These are phyloP conservation scores for Brassica rapa DNA, from an alignment of 345 rosid species.

Conservation along the genomic window DNA sequence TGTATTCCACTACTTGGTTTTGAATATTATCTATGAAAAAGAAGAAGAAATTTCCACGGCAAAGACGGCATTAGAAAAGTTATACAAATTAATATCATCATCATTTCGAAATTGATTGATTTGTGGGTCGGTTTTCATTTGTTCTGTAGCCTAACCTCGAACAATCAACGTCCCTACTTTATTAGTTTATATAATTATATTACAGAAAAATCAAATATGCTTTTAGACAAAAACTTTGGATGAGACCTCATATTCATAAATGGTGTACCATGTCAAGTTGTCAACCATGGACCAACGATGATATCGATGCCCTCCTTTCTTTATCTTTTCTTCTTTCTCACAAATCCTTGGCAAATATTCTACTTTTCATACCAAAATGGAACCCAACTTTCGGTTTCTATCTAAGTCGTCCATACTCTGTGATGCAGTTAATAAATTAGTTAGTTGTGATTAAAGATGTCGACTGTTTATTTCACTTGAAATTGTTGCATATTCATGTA, in stretches of 20 bases:
- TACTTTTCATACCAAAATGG: slow-evolving; percentile 30
- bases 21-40: neutral
- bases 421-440: neutral
- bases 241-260: slow-evolving; percentile 31
- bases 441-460: slow-evolving; percentile 4
- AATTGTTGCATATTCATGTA: slow-evolving; percentile 12
- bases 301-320: slow-evolving; percentile 12
- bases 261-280: slow-evolving; percentile 41
- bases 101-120: slow-evolving; percentile 33
- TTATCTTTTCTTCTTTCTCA: slow-evolving; percentile 19
- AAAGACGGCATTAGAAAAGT: neutral
- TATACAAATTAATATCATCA: slow-evolving; percentile 19
- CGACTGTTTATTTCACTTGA: slow-evolving; percentile 9
- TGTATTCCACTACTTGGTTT: slow-evolving; percentile 29
- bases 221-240: slow-evolving; percentile 25
- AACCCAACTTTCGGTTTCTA: slow-evolving; percentile 37
- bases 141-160: slow-evolving; percentile 35
- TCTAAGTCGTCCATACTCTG: slow-evolving; percentile 19
- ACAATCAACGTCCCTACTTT: slow-evolving; percentile 37
- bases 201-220: slow-evolving; percentile 21
- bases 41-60: slow-evolving; percentile 1
- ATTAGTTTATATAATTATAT: neutral
- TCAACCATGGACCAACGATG: slow-evolving; percentile 37
- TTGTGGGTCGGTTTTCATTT: slow-evolving; percentile 35
- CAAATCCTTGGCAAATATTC: slow-evolving; percentile 24